phyloP scores from a whole-genome alignment of 495 filamentous ascomycete species.

The Hypomontagnella submonticulosa region DNA sequence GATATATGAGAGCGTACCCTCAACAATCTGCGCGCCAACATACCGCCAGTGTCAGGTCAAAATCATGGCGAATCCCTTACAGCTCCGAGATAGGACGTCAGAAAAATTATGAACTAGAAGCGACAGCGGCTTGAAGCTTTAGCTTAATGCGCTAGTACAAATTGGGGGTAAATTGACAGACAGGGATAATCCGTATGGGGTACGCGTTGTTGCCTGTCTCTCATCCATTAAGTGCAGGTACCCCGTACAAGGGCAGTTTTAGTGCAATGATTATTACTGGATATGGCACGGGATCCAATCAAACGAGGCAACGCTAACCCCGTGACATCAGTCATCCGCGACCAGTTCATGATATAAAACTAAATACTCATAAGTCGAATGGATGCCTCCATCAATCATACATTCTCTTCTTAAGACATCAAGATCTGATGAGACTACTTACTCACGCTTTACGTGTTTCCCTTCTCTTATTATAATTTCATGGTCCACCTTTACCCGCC shows the following conservation, averaged over 20 bases:
- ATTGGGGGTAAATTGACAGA: conserved; percentile 3
- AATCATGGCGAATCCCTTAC: conserved; percentile 20
- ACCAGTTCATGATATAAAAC: conserved; percentile 17
- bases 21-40: conserved; percentile 39
- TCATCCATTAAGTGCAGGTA: conserved; percentile 21
- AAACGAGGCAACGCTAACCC: conserved; percentile 19
- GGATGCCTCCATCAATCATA: conserved; percentile 22
- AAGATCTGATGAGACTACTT: neutral
- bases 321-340: conserved; percentile 44
- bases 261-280: conserved; percentile 11
- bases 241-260: conserved; percentile 14
- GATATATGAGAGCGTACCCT: conserved; percentile 33
- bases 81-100: conserved; percentile 3
- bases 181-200: conserved; percentile 11
- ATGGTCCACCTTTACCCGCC: conserved; percentile 1
- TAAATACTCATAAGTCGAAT: conserved; percentile 10
- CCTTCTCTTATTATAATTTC: conserved; percentile 3
- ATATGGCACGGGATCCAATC: conserved; percentile 33
- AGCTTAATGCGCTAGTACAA: conserved; percentile 21
- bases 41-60: conserved; percentile 32
- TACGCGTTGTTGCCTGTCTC: conserved; percentile 1
- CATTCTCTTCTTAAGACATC: conserved; percentile 9
- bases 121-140: conserved; percentile 16
- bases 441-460: conserved; percentile 5
- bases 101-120: conserved; percentile 15